Conservation (phyloP, 768 basidiomycete species). For the Lactifluus pinguis region DNA sequence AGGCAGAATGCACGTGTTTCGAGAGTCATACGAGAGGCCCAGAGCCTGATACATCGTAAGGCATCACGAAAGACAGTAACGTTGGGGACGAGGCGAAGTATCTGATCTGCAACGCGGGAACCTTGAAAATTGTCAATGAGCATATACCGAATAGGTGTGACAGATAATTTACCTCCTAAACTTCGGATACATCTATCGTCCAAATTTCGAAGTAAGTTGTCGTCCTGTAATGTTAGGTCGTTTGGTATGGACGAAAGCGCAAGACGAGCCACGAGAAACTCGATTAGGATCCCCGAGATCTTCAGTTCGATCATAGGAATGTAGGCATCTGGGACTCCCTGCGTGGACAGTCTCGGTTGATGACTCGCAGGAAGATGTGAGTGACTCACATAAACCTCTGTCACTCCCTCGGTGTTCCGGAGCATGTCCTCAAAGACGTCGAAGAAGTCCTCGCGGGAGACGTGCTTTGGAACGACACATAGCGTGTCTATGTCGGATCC, state of each 20-base stretch:
- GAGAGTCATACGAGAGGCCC: slow-evolving; percentile 78
- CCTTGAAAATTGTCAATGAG: slow-evolving; percentile 37
- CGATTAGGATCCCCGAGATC: slow-evolving; percentile 85
- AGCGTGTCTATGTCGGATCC: too few species aligned
- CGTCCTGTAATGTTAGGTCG: slow-evolving; percentile 81
- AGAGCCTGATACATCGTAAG: slow-evolving; percentile 91
- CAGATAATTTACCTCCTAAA: slow-evolving; percentile 60
- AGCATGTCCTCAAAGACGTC: slow-evolving; percentile 86
- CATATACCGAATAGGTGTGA: not conserved
- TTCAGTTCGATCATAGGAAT: slow-evolving; percentile 92
- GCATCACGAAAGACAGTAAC: slow-evolving; percentile 94
- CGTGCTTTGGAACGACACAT: too few species aligned
- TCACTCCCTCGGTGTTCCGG: slow-evolving; percentile 68
- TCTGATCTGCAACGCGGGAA: slow-evolving; percentile 92
- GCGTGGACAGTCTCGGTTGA: slow-evolving; percentile 1
- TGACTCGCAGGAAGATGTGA: not conserved
- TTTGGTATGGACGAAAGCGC: slow-evolving; percentile 85
- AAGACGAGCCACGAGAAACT: slow-evolving; percentile 88
- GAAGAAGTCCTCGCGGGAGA: too few species aligned
- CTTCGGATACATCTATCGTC: slow-evolving; percentile 94
- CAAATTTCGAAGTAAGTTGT: slow-evolving; percentile 83
- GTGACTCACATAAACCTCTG: slow-evolving; percentile 69
- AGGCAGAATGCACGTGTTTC: not conserved
- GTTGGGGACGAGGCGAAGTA: slow-evolving; percentile 89
- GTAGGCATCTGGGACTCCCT: slow-evolving; percentile 96